Conservation (phyloP, 345 rosid species). For the Adansonia digitata region DNA sequence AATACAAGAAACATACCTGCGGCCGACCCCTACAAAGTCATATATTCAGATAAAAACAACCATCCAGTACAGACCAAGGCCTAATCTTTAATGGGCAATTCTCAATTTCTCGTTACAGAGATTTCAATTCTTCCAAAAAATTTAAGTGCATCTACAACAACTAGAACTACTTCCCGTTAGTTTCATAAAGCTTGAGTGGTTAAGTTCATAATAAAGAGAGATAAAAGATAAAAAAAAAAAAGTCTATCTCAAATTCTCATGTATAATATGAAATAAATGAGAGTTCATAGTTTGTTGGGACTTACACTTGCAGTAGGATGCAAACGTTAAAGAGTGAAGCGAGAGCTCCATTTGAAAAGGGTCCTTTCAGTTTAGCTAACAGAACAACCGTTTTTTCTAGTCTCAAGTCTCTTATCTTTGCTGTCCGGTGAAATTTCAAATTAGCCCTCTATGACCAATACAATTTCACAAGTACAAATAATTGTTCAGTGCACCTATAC, state of each 20-base stretch:
- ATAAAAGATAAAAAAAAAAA: background rate
- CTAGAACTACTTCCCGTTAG: conserved; percentile 3
- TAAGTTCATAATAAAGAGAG: background rate
- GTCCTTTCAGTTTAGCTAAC: background rate
- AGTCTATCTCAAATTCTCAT: background rate
- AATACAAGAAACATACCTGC: background rate
- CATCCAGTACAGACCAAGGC: conserved; percentile 5
- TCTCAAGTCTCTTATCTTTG: conserved; percentile 22
- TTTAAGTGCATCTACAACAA: conserved; percentile 13
- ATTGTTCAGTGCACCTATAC: background rate
- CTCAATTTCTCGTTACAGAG: conserved; percentile 9
- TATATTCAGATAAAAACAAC: conserved; percentile 13
- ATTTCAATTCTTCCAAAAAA: background rate
- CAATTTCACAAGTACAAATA: background rate
- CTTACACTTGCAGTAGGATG: conserved; percentile 29
- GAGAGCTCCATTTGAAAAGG: conserved; percentile 30
- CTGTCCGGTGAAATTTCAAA: background rate
- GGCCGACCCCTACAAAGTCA: background rate
- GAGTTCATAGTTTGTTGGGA: background rate
- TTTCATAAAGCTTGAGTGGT: background rate
- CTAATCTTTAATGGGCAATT: conserved; percentile 5
- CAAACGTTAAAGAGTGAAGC: conserved; percentile 18
- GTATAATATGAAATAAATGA: background rate
- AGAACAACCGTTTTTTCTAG: background rate
- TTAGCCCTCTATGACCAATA: conserved; percentile 1